phyloP scores from a whole-genome alignment of 2,329 filamentous ascomycete genomes.

The Venturiaceae sp. region DNA sequence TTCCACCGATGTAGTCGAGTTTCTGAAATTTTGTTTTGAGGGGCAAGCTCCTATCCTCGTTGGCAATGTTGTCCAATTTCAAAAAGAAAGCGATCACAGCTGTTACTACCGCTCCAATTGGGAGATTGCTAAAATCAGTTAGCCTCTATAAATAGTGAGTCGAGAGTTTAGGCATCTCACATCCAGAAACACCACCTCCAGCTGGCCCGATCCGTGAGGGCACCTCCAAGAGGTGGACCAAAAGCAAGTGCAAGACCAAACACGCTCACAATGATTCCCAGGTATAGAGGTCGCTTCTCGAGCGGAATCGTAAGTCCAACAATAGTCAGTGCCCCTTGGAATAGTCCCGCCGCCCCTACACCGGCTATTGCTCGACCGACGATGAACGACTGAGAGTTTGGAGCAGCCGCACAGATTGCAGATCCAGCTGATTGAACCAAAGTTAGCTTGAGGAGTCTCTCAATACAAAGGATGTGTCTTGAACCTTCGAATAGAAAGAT shows the following conservation, averaged over 20 bases:
- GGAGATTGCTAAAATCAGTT: too few relatives aligned
- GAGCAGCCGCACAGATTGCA: slow-evolving; percentile 11
- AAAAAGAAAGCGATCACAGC: too few relatives aligned
- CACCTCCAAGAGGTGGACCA: slow-evolving; percentile 9
- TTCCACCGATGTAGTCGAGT: slow-evolving; percentile 22
- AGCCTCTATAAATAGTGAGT: too few relatives aligned
- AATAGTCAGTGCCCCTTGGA: slow-evolving; percentile 24
- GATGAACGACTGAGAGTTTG: slow-evolving; percentile 10
- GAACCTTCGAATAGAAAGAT: slow-evolving; percentile 8
- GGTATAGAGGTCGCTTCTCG: slow-evolving; percentile 15
- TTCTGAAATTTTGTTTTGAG: slow-evolving; percentile 12
- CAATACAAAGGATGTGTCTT: too few relatives aligned
- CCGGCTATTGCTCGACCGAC: slow-evolving; percentile 13
- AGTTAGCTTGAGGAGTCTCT: slow-evolving; percentile 4
- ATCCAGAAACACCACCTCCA: not conserved
- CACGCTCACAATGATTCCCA: slow-evolving; percentile 6
- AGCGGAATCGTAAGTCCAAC: slow-evolving; percentile 37
- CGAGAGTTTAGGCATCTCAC: too few relatives aligned
- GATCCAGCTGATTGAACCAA: too few relatives aligned
- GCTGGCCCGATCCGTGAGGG: not conserved
- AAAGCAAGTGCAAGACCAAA: slow-evolving; percentile 7
- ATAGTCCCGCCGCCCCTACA: slow-evolving; percentile 11
- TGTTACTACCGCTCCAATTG: too few relatives aligned
- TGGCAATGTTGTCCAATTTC: too few relatives aligned
- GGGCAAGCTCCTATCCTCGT: too few relatives aligned